These are phyloP conservation scores for Apophysomyces variabilis DNA, from an alignment of 371 early-diverging fungal species.

Conservation along the genomic window DNA sequence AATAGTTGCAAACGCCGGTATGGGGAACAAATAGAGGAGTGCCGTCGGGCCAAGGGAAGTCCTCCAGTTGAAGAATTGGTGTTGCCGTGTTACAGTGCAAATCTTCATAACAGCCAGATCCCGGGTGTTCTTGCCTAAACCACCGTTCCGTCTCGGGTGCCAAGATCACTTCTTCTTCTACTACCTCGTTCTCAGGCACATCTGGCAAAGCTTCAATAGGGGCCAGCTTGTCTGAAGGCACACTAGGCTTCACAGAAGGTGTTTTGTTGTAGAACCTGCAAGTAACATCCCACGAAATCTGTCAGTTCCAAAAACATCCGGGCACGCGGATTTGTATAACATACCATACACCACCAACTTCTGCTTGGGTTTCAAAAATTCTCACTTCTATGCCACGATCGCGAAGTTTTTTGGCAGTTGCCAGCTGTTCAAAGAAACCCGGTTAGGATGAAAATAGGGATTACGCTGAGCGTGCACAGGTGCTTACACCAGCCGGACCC, in stretches of 20 bases:
- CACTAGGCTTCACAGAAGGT: conserved; percentile 24
- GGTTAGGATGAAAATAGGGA: not conserved
- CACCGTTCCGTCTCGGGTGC: conserved; percentile 30
- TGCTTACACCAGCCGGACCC: conserved; percentile 44
- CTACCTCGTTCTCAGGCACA: not conserved
- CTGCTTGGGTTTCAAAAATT: conserved; percentile 35
- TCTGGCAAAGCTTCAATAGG: not conserved
- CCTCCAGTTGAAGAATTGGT: conserved; percentile 27
- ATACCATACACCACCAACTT: conserved; percentile 45
- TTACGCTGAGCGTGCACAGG: not conserved
- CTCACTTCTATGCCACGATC: conserved; percentile 43
- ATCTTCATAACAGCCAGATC: conserved; percentile 15
- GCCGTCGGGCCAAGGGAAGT: conserved; percentile 21
- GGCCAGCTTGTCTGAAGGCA: conserved; percentile 32
- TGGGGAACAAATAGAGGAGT: conserved; percentile 43
- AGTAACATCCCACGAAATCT: not conserved
- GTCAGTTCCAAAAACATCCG: not conserved
- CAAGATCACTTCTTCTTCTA: not conserved
- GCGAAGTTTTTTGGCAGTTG: conserved; percentile 35
- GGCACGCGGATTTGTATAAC: not conserved
- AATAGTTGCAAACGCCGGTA: conserved; percentile 28
- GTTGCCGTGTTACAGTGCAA: conserved; percentile 24
- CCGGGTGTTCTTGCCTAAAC: conserved; percentile 21
- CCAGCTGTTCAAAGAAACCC: conserved; percentile 20
- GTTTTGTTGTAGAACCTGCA: conserved; percentile 23